These are phyloP conservation scores for Phytophthora megakarya DNA, from an alignment of 352 stramenopile genomes.

Conservation along the genomic window DNA sequence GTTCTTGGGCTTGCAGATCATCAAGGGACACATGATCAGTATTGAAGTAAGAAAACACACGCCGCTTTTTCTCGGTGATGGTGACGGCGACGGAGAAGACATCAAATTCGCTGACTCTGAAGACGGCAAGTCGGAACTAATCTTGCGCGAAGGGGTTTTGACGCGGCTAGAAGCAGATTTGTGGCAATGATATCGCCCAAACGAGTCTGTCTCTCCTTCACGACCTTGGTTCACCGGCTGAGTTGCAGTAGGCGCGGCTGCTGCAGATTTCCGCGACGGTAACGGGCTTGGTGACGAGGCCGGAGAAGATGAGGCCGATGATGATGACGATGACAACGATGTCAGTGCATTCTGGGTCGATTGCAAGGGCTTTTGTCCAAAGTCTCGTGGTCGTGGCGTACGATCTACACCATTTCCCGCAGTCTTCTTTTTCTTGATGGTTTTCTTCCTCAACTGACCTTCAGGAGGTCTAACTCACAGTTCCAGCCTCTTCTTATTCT, in stretches of 20 bases:
- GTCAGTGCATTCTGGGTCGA: neutral
- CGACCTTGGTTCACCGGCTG: neutral
- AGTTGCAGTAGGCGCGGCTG: neutral
- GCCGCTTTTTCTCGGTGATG: slow-evolving; percentile 32
- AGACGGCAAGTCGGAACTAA: neutral
- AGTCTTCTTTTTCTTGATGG: slow-evolving; percentile 11
- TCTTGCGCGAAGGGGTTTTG: neutral
- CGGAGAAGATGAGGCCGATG: slow-evolving; percentile 16
- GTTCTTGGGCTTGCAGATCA: slow-evolving; percentile 47
- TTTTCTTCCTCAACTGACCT: too few relatives aligned
- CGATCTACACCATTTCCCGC: neutral
- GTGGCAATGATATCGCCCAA: slow-evolving; percentile 15
- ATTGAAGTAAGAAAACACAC: slow-evolving; percentile 22
- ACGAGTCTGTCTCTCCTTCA: slow-evolving; percentile 15
- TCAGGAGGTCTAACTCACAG: neutral
- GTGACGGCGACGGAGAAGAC: slow-evolving; percentile 12
- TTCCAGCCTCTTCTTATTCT: slow-evolving; percentile 16
- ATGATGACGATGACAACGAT: slow-evolving; percentile 14
- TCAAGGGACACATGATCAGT: slow-evolving; percentile 33
- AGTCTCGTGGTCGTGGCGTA: neutral
- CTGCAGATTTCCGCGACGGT: slow-evolving; percentile 9
- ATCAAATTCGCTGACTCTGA: neutral
- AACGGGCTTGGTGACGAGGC: slow-evolving; percentile 11
- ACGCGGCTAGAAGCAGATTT: slow-evolving; percentile 19
- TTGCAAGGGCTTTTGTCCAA: neutral